Conservation (phyloP, 352 stramenopile genomes). For the Phytopythium sindhum region DNA sequence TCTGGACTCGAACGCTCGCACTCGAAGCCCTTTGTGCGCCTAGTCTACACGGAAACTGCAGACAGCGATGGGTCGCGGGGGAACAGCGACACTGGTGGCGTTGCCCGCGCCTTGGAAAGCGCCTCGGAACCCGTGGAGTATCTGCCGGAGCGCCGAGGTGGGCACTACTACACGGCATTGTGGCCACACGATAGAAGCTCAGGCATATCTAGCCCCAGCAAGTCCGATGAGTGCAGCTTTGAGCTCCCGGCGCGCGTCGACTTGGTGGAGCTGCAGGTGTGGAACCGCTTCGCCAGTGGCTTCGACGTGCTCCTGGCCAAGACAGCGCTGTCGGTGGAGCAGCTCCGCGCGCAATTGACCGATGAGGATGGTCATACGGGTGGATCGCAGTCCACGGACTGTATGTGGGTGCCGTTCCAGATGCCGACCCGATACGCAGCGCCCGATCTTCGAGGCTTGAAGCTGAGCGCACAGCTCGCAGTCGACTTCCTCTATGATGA, state of each 20-base stretch:
- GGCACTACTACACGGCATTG: conserved; percentile 19
- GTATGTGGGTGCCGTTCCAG: conserved; percentile 42
- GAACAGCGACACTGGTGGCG: conserved; percentile 20
- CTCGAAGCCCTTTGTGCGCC: conserved; percentile 35
- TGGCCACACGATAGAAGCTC: conserved; percentile 17
- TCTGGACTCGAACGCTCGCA: conserved; percentile 45
- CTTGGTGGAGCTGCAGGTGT: conserved; percentile 56
- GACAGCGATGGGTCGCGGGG: background rate
- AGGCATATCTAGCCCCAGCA: background rate
- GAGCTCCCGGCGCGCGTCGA: conserved; percentile 30
- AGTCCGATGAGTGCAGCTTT: conserved; percentile 6
- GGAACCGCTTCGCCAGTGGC: conserved; percentile 55
- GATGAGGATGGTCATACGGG: background rate
- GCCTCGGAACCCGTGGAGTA: background rate
- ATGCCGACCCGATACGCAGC: conserved; percentile 5
- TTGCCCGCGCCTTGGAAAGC: background rate
- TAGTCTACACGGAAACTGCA: conserved; percentile 35
- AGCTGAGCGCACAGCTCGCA: conserved; percentile 37
- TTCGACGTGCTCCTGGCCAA: conserved; percentile 55
- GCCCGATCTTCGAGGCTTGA: conserved; percentile 1
- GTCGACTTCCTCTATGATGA: conserved; percentile 29
- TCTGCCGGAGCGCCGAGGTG: conserved; percentile 1
- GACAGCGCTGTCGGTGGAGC: conserved; percentile 29
- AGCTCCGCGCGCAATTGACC: conserved; percentile 10
- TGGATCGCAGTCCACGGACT: conserved; percentile 12